Percentiles rank a stretch among this genome's conserved stretches.
phyloP scores from a whole-genome alignment of 2,329 filamentous ascomycete genomes.

The Geosmithia flava region DNA sequence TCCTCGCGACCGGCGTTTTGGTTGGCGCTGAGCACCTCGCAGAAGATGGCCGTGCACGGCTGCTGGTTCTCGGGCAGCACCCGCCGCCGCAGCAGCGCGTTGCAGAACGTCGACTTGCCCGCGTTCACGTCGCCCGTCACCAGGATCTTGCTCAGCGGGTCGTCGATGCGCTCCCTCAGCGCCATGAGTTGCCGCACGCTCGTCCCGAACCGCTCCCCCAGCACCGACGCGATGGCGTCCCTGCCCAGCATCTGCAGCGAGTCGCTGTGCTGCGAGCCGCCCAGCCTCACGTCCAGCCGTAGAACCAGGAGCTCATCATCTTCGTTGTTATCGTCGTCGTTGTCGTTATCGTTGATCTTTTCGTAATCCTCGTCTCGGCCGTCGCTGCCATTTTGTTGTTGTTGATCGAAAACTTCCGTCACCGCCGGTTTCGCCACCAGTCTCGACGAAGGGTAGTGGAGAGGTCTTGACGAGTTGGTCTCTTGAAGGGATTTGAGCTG shows the following conservation, averaged over 20 bases:
- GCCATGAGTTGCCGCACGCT: constrained; percentile 84
- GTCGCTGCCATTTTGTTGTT: constrained; percentile 9
- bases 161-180: constrained; percentile 86
- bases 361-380: constrained; percentile 1
- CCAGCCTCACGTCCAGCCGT: constrained; percentile 88
- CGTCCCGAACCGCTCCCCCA: constrained; percentile 89
- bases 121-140: constrained; percentile 95
- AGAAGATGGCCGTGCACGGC: constrained; percentile 96
- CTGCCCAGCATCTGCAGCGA: constrained; percentile 93
- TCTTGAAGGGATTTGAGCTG: constrained; percentile 51
- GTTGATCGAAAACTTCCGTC: constrained; percentile 26
- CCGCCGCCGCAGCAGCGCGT: constrained; percentile 86
- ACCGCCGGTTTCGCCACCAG: constrained; percentile 40
- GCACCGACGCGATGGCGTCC: constrained; percentile 71
- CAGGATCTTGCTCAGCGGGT: constrained; percentile 92
- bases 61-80: constrained; percentile 94
- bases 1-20: constrained; percentile 89
- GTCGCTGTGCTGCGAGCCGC: constrained; percentile 59
- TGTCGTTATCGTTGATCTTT: constrained; percentile 55
- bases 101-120: constrained; percentile 97
- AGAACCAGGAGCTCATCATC: constrained; percentile 92
- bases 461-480: constrained; percentile 86
- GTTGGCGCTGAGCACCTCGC: constrained; percentile 84
- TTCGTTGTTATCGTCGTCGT: constrained; percentile 53
- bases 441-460: constrained; percentile 66